Percentiles rank a stretch among this genome's conserved stretches.
Conservation (phyloP, 2,329 filamentous ascomycete species). For the Xylariaceae sp. region DNA sequence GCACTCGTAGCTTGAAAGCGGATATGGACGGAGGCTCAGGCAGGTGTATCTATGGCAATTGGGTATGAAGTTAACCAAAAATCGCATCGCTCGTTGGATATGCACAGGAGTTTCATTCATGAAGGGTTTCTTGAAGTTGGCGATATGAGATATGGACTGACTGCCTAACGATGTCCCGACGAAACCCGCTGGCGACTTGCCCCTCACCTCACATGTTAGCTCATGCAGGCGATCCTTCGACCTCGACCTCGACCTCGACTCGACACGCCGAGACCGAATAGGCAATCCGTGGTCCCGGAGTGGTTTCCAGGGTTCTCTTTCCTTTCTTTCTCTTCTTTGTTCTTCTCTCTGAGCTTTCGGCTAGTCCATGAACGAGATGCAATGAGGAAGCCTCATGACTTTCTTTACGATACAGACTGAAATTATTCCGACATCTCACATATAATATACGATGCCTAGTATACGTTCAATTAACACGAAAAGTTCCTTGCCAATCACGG, state of each 20-base stretch:
- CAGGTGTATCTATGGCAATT: background rate
- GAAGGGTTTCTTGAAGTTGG: no score
- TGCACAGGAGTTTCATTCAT: background rate
- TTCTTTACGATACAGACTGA: background rate
- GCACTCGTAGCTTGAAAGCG: slow-evolving; percentile 23
- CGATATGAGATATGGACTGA: no score
- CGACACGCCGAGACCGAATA: background rate
- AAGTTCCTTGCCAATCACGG: background rate
- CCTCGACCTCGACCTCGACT: background rate
- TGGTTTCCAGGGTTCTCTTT: background rate
- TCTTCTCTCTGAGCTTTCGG: no score
- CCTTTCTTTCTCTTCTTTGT: background rate
- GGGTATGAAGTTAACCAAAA: background rate
- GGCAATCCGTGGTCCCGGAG: background rate
- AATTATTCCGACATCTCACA: background rate
- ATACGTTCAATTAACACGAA: background rate
- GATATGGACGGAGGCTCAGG: background rate
- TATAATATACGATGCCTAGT: background rate
- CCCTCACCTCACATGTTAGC: no score
- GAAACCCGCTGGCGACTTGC: no score
- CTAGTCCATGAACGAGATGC: background rate
- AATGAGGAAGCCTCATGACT: background rate
- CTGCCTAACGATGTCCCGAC: no score
- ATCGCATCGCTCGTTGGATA: background rate
- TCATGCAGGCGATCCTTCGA: no score